These are phyloP conservation scores for Aspergillus costaricaensis DNA, from an alignment of 2,329 filamentous ascomycete genomes.

Conservation along the genomic window DNA sequence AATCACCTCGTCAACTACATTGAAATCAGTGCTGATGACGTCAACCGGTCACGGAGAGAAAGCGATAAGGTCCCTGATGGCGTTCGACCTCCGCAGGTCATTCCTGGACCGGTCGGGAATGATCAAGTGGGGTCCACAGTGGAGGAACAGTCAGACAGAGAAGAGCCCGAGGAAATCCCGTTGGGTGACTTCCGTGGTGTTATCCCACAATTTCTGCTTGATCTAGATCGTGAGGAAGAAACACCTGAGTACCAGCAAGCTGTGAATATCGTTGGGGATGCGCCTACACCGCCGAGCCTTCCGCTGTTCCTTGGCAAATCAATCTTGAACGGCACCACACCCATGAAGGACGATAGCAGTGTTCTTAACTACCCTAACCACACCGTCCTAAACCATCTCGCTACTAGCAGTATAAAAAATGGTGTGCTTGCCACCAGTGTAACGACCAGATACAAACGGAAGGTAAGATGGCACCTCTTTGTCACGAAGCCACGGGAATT, in stretches of 20 bases:
- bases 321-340: constrained; percentile 85
- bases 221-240: constrained; percentile 82
- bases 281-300: constrained; percentile 80
- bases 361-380: constrained; percentile 97
- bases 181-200: constrained; percentile 66
- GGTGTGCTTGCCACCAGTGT: constrained; percentile 92
- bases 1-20: constrained; percentile 99
- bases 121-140: constrained; percentile 38
- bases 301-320: constrained; percentile 92
- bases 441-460: constrained; percentile 95
- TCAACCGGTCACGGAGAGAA: constrained; percentile 42
- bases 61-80: constrained; percentile 40
- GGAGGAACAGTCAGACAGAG: constrained; percentile 49
- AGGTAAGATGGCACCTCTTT: constrained; percentile 47
- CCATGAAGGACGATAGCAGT: constrained; percentile 97
- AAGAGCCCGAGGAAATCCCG: constrained; percentile 57
- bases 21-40: constrained; percentile 79
- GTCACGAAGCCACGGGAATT: constrained; percentile 20
- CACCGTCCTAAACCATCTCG: constrained; percentile 92
- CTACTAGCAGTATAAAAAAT: constrained; percentile 97
- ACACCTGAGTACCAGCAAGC: constrained; percentile 73
- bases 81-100: constrained; percentile 48
- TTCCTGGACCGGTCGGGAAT: constrained; percentile 38
- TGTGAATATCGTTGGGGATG: constrained; percentile 70
- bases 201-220: constrained; percentile 81